These are phyloP conservation scores for Sugiyamaella floridensis DNA, from an alignment of 805 yeast species.

Conservation along the genomic window DNA sequence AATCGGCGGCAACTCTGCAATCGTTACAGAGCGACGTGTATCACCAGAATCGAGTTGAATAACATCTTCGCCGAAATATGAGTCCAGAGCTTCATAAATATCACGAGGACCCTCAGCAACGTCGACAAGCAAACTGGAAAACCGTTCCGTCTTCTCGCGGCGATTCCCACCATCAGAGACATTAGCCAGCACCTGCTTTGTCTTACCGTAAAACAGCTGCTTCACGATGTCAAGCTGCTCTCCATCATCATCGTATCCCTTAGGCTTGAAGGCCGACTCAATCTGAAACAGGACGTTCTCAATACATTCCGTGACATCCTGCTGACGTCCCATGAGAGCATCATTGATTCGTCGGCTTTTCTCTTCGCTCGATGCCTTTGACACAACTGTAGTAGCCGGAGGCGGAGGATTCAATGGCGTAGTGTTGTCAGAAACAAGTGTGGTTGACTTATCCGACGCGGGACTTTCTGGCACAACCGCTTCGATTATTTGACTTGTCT, in stretches of 20 bases:
- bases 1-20: slow-evolving; percentile 68
- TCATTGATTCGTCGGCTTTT: slow-evolving; percentile 12
- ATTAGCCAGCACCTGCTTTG: slow-evolving; percentile 59
- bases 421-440: background rate
- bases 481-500: background rate
- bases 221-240: slow-evolving; percentile 84
- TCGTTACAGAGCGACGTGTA: slow-evolving; percentile 66
- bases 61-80: slow-evolving; percentile 66
- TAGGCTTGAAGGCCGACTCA: slow-evolving; percentile 78
- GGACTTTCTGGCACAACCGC: background rate
- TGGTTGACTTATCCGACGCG: background rate
- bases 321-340: slow-evolving; percentile 77
- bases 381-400: background rate
- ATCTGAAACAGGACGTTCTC: slow-evolving; percentile 87
- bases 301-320: slow-evolving; percentile 96
- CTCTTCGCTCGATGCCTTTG: background rate
- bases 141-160: slow-evolving; percentile 61
- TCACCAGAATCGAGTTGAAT: slow-evolving; percentile 60
- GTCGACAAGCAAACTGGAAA: slow-evolving; percentile 73
- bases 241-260: slow-evolving; percentile 51
- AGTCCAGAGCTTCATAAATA: slow-evolving; percentile 85
- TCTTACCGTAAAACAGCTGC: slow-evolving; percentile 74
- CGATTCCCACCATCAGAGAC: slow-evolving; percentile 30
- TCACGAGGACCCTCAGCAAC: slow-evolving; percentile 84
- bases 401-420: background rate